A percentile compares a stretch with the other conserved stretches of the same genome.
phyloP scores from a whole-genome alignment of 768 basidiomycete genomes.

The Tephrocybe sp. region DNA sequence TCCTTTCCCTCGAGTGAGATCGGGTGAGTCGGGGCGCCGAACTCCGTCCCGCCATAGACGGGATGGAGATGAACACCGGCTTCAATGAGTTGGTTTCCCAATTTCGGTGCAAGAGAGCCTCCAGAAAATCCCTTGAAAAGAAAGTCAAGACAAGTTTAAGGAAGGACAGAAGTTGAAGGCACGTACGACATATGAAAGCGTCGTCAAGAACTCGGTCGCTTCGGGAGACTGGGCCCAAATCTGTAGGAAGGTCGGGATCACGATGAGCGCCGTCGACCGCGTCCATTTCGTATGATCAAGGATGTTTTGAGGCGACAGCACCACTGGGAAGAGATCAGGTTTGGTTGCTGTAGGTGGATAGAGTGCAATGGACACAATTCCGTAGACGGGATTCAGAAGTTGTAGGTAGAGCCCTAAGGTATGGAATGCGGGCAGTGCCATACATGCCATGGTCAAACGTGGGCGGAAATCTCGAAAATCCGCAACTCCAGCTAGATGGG shows the following conservation, averaged over 20 bases:
- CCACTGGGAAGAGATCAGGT: conserved; percentile 24
- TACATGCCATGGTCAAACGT: conserved; percentile 17
- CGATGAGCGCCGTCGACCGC: conserved; percentile 21
- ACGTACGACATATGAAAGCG: conserved; percentile 26
- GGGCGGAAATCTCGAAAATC: conserved; percentile 15
- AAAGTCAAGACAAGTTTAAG: neutral
- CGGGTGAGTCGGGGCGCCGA: conserved; percentile 19
- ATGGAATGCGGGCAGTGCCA: conserved; percentile 35
- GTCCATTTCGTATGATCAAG: conserved; percentile 24
- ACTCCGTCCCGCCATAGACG: conserved; percentile 32
- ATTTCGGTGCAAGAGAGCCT: conserved; percentile 29
- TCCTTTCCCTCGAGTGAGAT: conserved; percentile 18
- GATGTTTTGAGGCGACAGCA: conserved; percentile 36
- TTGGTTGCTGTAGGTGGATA: conserved; percentile 26
- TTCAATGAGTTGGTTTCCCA: conserved; percentile 27
- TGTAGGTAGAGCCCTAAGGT: conserved; percentile 25
- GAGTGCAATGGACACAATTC: conserved; percentile 16
- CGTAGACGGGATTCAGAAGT: conserved; percentile 24
- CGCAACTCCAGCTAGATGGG: conserved; percentile 9
- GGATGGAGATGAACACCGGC: conserved; percentile 27
- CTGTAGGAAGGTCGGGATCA: conserved; percentile 29
- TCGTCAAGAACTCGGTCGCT: conserved; percentile 23
- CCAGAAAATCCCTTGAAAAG: conserved; percentile 30
- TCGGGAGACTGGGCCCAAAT: conserved; percentile 25
- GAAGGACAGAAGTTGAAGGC: conserved; percentile 7